These are phyloP conservation scores for Talaromyces wortmannii DNA, from an alignment of 495 filamentous ascomycete genomes.

Conservation along the genomic window DNA sequence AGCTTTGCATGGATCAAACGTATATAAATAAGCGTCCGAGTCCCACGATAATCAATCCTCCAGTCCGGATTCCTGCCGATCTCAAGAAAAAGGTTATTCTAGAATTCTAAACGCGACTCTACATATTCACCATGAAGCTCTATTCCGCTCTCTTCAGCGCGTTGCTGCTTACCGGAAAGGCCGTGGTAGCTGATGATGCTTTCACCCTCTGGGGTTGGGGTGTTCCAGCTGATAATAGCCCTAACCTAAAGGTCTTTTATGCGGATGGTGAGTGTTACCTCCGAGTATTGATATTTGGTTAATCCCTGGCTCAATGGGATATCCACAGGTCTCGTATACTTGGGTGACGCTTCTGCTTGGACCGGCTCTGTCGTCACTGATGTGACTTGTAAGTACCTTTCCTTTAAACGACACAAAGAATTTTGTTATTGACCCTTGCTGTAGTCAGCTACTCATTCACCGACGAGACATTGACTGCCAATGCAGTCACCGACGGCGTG, in stretches of 20 bases:
- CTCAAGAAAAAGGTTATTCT: not conserved
- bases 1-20: not conserved
- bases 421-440: not conserved
- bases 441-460: slow-evolving; percentile 8
- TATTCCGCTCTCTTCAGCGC: not conserved
- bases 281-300: not conserved
- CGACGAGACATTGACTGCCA: slow-evolving; percentile 7
- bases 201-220: not conserved
- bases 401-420: not conserved
- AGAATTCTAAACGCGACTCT: not conserved
- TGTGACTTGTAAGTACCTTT: slow-evolving; percentile 13
- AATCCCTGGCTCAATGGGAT: not conserved
- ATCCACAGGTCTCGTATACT: slow-evolving; percentile 15
- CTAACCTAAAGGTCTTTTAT: slow-evolving; percentile 8
- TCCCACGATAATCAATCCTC: not conserved
- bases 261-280: slow-evolving; percentile 11
- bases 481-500: slow-evolving; percentile 12
- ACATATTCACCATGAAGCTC: not conserved
- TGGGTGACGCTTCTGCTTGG: slow-evolving; percentile 16
- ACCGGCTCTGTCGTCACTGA: slow-evolving; percentile 14
- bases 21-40: not conserved
- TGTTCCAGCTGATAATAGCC: not conserved
- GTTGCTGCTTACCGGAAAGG: not conserved
- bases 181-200: not conserved
- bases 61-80: not conserved